These are phyloP conservation scores for Alectoria sarmentosa DNA, from an alignment of 495 filamentous ascomycete genomes.

Conservation along the genomic window DNA sequence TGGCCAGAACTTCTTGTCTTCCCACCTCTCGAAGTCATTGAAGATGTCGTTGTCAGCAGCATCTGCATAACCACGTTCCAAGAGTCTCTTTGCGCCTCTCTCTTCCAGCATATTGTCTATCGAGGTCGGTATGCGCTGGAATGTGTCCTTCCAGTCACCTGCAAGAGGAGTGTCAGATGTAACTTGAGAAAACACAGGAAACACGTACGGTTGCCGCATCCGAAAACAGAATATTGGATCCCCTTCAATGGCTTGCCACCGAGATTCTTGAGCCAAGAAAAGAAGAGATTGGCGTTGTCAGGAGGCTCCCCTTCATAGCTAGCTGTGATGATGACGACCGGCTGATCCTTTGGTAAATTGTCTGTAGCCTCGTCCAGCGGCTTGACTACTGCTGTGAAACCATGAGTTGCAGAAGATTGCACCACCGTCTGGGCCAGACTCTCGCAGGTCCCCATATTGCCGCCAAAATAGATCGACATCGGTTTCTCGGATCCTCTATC, in stretches of 20 bases:
- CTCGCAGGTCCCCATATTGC: constrained; percentile 72
- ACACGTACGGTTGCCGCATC: constrained; percentile 46
- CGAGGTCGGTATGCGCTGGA: constrained; percentile 62
- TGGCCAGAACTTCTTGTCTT: constrained; percentile 34
- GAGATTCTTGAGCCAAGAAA: constrained; percentile 53
- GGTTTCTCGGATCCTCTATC: constrained; percentile 32
- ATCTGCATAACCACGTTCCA: constrained; percentile 51
- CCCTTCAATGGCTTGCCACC: constrained; percentile 45
- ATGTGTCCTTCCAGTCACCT: constrained; percentile 61
- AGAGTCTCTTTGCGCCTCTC: constrained; percentile 48
- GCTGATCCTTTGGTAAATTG: constrained; percentile 53
- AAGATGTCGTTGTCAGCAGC: constrained; percentile 59
- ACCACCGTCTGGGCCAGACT: constrained; percentile 57
- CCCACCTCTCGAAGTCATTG: constrained; percentile 65
- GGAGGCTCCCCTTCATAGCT: constrained; percentile 72
- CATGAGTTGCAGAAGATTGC: constrained; percentile 48
- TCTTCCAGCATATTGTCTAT: constrained; percentile 47
- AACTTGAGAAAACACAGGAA: not conserved
- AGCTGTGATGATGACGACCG: constrained; percentile 59
- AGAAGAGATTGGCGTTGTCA: constrained; percentile 65
- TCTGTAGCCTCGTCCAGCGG: constrained; percentile 55
- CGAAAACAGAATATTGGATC: constrained; percentile 60
- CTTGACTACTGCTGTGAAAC: constrained; percentile 50
- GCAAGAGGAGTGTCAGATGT: constrained; percentile 1
- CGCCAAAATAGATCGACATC: constrained; percentile 64